Conservation (phyloP, 192 early-diverging fungal genomes). For the Coemansia pectinata region DNA sequence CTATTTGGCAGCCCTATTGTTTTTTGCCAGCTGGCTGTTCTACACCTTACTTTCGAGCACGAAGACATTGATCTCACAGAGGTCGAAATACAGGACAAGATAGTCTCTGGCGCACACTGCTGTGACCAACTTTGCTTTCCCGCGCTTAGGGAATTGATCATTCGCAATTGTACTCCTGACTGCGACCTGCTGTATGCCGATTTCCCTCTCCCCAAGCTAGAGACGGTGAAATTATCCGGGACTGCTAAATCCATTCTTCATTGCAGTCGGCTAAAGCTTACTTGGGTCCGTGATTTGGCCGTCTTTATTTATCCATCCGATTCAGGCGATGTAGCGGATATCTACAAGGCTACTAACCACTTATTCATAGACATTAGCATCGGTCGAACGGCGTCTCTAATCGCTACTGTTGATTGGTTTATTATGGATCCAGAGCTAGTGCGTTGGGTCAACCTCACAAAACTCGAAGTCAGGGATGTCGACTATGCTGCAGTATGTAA, state of each 20-base stretch:
- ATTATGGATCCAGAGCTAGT: too few species aligned
- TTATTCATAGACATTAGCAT: too few species aligned
- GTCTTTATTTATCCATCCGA: neutral
- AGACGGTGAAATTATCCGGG: too few species aligned
- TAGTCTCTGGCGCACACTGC: neutral
- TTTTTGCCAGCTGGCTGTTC: neutral
- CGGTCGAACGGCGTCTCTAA: too few species aligned
- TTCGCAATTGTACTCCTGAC: neutral
- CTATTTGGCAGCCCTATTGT: neutral
- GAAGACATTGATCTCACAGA: neutral
- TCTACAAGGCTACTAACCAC: too few species aligned
- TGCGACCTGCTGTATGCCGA: neutral
- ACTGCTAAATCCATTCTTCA: too few species aligned
- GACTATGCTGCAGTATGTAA: too few species aligned
- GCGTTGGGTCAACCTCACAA: too few species aligned
- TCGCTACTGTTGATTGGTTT: too few species aligned
- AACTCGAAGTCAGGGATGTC: too few species aligned
- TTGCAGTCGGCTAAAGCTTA: too few species aligned
- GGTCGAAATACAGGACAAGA: neutral
- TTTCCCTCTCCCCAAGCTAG: neutral
- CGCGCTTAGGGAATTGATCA: neutral
- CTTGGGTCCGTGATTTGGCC: too few species aligned
- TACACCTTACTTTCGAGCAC: neutral
- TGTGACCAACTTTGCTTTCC: neutral
- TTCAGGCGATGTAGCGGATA: neutral